A percentile compares a stretch with the other conserved stretches of the same genome.
Evolutionary conservation across 768 basidiomycete species (phyloP).

Genomic region (Rhizopogon sp.): DNA sequence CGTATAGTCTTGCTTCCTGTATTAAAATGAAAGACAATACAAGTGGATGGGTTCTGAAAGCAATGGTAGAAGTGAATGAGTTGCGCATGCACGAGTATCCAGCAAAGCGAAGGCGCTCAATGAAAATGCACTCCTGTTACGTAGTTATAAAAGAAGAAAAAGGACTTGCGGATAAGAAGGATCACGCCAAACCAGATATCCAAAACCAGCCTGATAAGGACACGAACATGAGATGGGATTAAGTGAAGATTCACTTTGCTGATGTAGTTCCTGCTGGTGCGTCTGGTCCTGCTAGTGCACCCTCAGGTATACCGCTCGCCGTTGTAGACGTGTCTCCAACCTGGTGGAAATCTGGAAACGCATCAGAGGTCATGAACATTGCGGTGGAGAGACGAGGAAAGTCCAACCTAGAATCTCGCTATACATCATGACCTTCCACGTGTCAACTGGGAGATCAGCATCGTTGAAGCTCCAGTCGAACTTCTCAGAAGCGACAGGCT

Average conservation of each 20-base stretch:
- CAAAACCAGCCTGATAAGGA: not conserved
- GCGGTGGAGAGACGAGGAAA: not conserved
- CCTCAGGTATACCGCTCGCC: conserved; percentile 41
- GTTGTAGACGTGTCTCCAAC: conserved; percentile 50
- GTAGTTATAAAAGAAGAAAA: not conserved
- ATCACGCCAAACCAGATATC: not conserved
- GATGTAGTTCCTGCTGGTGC: conserved; percentile 14
- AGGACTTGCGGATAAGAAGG: not conserved
- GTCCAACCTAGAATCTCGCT: conserved; percentile 88
- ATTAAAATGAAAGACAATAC: not conserved
- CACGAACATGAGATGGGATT: not conserved
- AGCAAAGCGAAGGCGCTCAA: not conserved
- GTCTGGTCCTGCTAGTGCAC: conserved; percentile 67
- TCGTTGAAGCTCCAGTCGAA: conserved; percentile 99
- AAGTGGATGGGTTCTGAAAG: not conserved
- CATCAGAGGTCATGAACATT: not conserved
- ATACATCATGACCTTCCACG: conserved; percentile 99
- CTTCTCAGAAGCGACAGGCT: conserved; percentile 87
- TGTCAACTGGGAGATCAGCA: conserved; percentile 95
- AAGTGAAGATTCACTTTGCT: conserved; percentile 3
- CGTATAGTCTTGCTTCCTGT: not conserved
- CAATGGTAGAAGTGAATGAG: not conserved
- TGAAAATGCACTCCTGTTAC: conserved; percentile 1
- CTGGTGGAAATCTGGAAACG: conserved; percentile 69
- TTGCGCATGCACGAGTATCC: not conserved